Evolutionary conservation across 2,329 filamentous ascomycete genomes (phyloP).

Genomic region (Amylocarpus encephaloides): DNA sequence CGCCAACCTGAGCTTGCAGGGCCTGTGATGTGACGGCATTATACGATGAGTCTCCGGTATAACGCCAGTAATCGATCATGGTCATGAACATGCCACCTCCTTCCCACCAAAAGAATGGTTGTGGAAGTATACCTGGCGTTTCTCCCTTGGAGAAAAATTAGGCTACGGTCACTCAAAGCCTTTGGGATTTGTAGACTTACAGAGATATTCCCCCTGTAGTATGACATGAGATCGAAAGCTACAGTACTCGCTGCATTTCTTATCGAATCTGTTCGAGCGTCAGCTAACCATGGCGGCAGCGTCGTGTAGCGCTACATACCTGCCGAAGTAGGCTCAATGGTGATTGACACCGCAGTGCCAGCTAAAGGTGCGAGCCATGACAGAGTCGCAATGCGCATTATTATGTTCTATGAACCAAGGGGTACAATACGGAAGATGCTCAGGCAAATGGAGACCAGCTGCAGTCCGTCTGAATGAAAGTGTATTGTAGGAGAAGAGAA

Average conservation of each 20-base stretch:
- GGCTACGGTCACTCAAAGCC: not conserved
- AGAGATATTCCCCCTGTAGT: constrained; percentile 46
- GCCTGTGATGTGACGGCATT: constrained; percentile 61
- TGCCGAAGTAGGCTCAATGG: constrained; percentile 22
- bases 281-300: not conserved
- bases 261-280: constrained; percentile 27
- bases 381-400: constrained; percentile 21
- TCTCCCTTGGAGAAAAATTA: constrained; percentile 31
- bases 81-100: constrained; percentile 70
- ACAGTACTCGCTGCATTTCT: constrained; percentile 31
- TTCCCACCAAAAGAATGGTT: constrained; percentile 51
- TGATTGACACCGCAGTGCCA: constrained; percentile 17
- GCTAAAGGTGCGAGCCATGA: constrained; percentile 19
- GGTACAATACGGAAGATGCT: constrained; percentile 1
- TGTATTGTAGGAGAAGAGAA: not conserved
- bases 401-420: constrained; percentile 8
- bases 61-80: constrained; percentile 77
- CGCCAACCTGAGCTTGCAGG: constrained; percentile 67
- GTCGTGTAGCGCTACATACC: constrained; percentile 14
- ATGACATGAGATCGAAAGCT: constrained; percentile 43
- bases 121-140: constrained; percentile 44
- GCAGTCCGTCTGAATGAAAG: not conserved
- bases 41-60: constrained; percentile 66
- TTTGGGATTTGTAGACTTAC: constrained; percentile 21
- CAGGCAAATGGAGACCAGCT: constrained; percentile 3